A percentile compares a stretch with the other conserved stretches of the same genome.
phyloP scores from a whole-genome alignment of 169 alveolate species.

The Amoebophrya sp. region DNA sequence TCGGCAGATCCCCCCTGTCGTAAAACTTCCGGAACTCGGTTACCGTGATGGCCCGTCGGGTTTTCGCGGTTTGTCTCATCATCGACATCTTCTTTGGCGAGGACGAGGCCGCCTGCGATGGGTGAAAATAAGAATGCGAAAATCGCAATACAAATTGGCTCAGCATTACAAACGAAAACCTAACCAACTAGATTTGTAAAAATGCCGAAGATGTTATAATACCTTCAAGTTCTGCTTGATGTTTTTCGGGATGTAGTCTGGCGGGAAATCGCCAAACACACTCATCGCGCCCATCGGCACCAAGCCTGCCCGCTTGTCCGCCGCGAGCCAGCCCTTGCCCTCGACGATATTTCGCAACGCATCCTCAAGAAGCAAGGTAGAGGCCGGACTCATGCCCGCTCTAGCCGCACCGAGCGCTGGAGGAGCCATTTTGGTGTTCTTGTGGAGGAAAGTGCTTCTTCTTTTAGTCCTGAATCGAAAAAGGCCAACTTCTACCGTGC shows the following conservation, averaged over 20 bases:
- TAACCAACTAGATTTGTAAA: too few relatives aligned
- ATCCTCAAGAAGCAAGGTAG: not conserved
- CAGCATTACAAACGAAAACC: too few relatives aligned
- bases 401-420: not conserved
- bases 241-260: not conserved
- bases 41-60: conserved; percentile 59
- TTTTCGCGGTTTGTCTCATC: not conserved
- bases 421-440: not conserved
- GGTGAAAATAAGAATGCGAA: too few relatives aligned
- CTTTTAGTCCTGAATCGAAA: too few relatives aligned
- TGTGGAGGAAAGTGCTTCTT: not conserved
- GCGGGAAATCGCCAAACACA: not conserved
- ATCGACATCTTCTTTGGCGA: too few relatives aligned
- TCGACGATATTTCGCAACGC: conserved; percentile 4
- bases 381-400: not conserved
- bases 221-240: not conserved
- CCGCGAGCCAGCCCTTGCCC: not conserved
- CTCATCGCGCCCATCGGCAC: not conserved
- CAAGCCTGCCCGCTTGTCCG: not conserved
- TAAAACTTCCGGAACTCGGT: conserved; percentile 75
- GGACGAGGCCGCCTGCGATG: too few relatives aligned
- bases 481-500: too few relatives aligned
- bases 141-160: too few relatives aligned
- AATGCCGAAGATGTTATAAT: too few relatives aligned
- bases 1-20: conserved; percentile 87